These are phyloP conservation scores for Dioscorea dumetorum DNA, from an alignment of 106 monocot species.

Conservation along the genomic window DNA sequence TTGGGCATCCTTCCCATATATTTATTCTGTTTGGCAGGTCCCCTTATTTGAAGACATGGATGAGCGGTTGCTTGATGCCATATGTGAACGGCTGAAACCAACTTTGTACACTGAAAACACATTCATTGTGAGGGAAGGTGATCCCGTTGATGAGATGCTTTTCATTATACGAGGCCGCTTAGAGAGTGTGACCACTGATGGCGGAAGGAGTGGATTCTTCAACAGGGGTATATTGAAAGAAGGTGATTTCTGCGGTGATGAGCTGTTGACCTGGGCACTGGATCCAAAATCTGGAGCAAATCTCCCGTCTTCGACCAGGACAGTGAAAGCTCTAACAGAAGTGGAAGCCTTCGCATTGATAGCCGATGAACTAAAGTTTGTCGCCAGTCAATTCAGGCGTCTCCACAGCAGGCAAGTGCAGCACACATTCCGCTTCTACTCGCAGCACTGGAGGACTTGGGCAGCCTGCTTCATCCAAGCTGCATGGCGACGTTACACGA, in stretches of 20 bases:
- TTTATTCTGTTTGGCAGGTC: slow-evolving; percentile 27
- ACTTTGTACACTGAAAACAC: slow-evolving; percentile 50
- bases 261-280: slow-evolving; percentile 75
- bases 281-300: slow-evolving; percentile 64
- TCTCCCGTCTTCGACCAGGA: slow-evolving; percentile 64
- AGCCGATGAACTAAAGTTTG: slow-evolving; percentile 67
- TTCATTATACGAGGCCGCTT: slow-evolving; percentile 64
- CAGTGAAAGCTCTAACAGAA: slow-evolving; percentile 62
- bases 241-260: slow-evolving; percentile 73
- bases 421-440: slow-evolving; percentile 75
- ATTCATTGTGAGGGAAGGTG: slow-evolving; percentile 67
- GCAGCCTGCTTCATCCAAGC: slow-evolving; percentile 75
- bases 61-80: slow-evolving; percentile 60
- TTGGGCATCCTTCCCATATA: no score
- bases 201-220: slow-evolving; percentile 74
- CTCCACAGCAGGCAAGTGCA: slow-evolving; percentile 66
- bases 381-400: slow-evolving; percentile 66
- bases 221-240: slow-evolving; percentile 51
- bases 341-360: slow-evolving; percentile 68
- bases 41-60: slow-evolving; percentile 73
- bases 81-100: slow-evolving; percentile 69
- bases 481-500: slow-evolving; percentile 60
- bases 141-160: slow-evolving; percentile 78
- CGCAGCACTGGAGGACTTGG: slow-evolving; percentile 90
- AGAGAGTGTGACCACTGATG: slow-evolving; percentile 77